Base-by-base conservation (phyloP, 2,329 filamentous ascomycete species). In the Calonectria hongkongensis region DNA sequence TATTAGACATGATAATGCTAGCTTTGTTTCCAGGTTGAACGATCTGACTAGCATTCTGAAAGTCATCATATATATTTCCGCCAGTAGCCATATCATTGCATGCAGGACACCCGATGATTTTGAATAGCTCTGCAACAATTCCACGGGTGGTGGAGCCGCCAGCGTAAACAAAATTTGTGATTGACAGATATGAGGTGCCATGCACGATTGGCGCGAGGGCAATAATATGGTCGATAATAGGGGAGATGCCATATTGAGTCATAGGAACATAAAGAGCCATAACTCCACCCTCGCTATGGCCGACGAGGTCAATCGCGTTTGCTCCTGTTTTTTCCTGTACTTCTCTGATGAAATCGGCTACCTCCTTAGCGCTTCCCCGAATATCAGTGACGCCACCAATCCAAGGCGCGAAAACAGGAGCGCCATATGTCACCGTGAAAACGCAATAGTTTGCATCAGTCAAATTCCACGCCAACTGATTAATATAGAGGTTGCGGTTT, bases 61-160 rank as follows among this genome's bases (percentile, higher is more conserved):
- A 58, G 30, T 58, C 51, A 25, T 58, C 8, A 13, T 58, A 58
- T 21, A 39, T 16, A n/a, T 58, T 58, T 25, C 51, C 51, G 12
- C 51, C 51, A n/a, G 51, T 58, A 21, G 51, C 33, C 51, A 58
- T 58, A 21, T 58, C 51, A 39, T 58, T 58, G 30, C 51, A 58
- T 58, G 51, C 51, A 16, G 51, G 51, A 39, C 51, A 58, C 5
- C 30, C 51, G 3, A 39, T 39, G n/a, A 58, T n/a, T 16, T 58
- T 58, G 12, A 58, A 58, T 16, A 58, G n/a, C 30, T 18, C n/a
- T 7, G 51, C 30, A 4, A 39, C 51, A 25, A 58, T 58, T 39
- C 16, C 51, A 9, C 51, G 51, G n/a, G 18, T 2, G 5, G 30
- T 58, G 4, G 51, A 58, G n/a, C 51, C 51, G 3, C 51, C 51